These are phyloP conservation scores for Logfia minima DNA, from an alignment of 129 eudicot genomes.

Conservation along the genomic window DNA sequence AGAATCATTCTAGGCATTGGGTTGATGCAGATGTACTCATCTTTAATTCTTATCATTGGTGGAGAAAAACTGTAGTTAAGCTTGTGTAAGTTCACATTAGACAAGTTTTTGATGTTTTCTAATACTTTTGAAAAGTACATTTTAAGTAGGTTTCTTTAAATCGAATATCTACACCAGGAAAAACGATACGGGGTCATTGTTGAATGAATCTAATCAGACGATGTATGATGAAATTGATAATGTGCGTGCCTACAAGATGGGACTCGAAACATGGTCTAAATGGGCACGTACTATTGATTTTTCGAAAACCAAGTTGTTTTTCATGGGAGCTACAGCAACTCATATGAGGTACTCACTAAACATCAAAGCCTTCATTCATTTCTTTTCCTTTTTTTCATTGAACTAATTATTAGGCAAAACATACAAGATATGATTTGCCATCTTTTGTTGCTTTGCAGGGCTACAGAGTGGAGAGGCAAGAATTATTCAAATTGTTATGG, in stretches of 20 bases:
- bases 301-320: constrained; percentile 47
- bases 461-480: too few species aligned
- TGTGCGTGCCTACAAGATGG: constrained; percentile 47
- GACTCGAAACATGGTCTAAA: constrained; percentile 55
- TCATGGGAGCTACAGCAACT: constrained; percentile 55
- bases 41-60: constrained; percentile 55
- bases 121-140: too few species aligned
- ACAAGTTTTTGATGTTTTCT: too few species aligned
- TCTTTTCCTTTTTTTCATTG: too few species aligned
- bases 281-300: constrained; percentile 50
- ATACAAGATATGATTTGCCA: too few species aligned
- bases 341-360: constrained; percentile 23
- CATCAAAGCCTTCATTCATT: too few species aligned
- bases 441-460: too few species aligned
- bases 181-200: too few species aligned
- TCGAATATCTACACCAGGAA: too few species aligned
- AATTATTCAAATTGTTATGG: background rate
- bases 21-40: constrained; percentile 45
- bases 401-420: too few species aligned
- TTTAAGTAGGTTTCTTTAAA: too few species aligned
- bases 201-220: constrained; percentile 25
- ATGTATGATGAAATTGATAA: constrained; percentile 46
- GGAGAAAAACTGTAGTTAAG: constrained; percentile 40
- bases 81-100: constrained; percentile 34
- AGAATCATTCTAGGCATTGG: constrained; percentile 55